Percentiles rank a stretch among this genome's conserved stretches.
Conservation (phyloP, 768 basidiomycete genomes). For the Lepiota venenata region DNA sequence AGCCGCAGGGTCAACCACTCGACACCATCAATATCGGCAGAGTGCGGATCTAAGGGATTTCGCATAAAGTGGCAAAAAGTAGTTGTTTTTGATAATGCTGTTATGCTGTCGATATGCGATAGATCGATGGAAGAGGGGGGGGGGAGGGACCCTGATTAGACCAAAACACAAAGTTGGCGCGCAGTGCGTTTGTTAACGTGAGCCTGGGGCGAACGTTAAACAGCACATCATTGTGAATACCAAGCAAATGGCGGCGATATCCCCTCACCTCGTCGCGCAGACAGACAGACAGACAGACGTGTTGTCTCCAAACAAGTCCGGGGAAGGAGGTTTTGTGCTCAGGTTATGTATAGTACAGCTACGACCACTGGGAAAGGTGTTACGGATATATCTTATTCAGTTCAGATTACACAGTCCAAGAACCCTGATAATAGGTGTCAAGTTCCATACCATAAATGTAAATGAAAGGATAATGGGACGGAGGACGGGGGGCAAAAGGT, state of each 20-base stretch:
- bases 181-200: no score
- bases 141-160: no score
- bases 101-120: not conserved
- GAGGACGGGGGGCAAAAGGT: not conserved
- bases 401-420: slow-evolving; percentile 2
- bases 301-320: no score
- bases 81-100: not conserved
- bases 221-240: no score
- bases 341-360: slow-evolving; percentile 10
- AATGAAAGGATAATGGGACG: not conserved
- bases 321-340: not conserved
- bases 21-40: not conserved
- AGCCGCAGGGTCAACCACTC: not conserved
- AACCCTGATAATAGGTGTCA: not conserved
- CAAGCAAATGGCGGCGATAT: no score
- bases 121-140: not conserved
- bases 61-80: no score
- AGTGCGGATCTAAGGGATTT: not conserved
- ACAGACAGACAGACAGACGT: no score
- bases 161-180: no score
- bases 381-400: not conserved
- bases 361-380: not conserved
- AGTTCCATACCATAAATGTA: slow-evolving; percentile 3
- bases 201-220: no score
- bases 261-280: no score